Conservation (phyloP, 2,329 filamentous ascomycete species). For the Phyllosticta citribraziliensis region DNA sequence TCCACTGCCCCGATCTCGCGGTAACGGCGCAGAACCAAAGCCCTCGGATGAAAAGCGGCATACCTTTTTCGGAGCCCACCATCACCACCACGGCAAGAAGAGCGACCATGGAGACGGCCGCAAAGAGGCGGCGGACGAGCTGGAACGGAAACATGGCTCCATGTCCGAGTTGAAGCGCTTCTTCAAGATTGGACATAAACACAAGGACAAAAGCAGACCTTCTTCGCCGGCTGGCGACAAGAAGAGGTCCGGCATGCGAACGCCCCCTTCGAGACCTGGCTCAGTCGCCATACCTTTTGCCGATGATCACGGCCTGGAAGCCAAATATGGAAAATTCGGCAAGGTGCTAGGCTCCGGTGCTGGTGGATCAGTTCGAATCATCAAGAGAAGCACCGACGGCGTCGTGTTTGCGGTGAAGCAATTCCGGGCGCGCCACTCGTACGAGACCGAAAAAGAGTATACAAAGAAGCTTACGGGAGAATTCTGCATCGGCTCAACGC, state of each 20-base stretch:
- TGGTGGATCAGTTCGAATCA: constrained; percentile 83
- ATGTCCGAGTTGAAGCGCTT: constrained; percentile 97
- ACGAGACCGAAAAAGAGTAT: constrained; percentile 91
- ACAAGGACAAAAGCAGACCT: constrained; percentile 48
- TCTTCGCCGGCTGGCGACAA: constrained; percentile 34
- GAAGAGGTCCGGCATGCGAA: constrained; percentile 32
- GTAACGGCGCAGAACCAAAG: constrained; percentile 22
- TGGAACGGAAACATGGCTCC: constrained; percentile 50
- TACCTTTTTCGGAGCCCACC: constrained; percentile 40
- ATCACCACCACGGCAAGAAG: constrained; percentile 40
- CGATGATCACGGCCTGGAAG: constrained; percentile 81
- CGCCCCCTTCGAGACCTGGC: constrained; percentile 21
- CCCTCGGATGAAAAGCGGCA: constrained; percentile 39
- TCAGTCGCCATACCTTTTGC: constrained; percentile 63
- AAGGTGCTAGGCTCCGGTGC: constrained; percentile 89
- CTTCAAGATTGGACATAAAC: constrained; percentile 67
- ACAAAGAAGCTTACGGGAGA: constrained; percentile 97
- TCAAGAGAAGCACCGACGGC: constrained; percentile 87
- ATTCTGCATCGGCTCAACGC: constrained; percentile 92
- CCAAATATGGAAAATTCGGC: constrained; percentile 92
- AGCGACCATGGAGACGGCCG: constrained; percentile 35
- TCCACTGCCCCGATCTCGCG: constrained; percentile 36
- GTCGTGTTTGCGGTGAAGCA: constrained; percentile 97
- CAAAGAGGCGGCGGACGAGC: constrained; percentile 29
- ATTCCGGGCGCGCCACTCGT: constrained; percentile 81